Base-by-base conservation (phyloP, 495 filamentous ascomycete species). In the Lasiosphaeria miniovina region DNA sequence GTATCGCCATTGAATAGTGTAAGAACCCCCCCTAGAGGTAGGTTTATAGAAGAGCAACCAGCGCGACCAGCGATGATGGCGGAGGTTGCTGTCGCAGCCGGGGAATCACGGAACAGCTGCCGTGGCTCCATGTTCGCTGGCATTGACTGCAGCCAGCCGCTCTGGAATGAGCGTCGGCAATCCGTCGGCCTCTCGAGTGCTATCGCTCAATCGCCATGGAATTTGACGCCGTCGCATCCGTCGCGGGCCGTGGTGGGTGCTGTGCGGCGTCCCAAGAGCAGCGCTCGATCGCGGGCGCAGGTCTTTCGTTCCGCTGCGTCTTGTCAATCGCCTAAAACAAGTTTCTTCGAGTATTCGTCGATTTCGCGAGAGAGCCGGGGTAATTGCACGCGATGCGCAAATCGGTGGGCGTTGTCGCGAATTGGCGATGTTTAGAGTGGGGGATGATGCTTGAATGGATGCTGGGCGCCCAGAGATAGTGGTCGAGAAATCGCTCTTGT, bases 11-110 rank as follows among this genome's bases (percentile, higher is more conserved):
- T 80, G 55, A 81, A 80, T 50, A 91, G 65, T 56, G 80, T 80
- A 11, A 90, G 66, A 40, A 85, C 68, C 11, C 87, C 88, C 73
- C 79, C 80, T 38, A 75, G 73, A 6, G 87, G 86, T 14, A 93
- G 78, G 31, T 83, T 77, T 67, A 87, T 5, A 38, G 55, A 57
- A 60, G 61, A 24, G 62, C 70, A 71, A 67, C 53, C 52, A 60
- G 70, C 65, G 62, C 55, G 52, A 57, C 57, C 59, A 40, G 59
- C 52, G 54, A 35, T 45, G 45, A 64, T 32, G 54, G 55, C 14
- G 7, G 61, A 56, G 31, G 59, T 55, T 41, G 38, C 50, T 31
- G 60, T 56, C 34, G 64, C 36, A 51, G 58, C 17, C 34, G 54
- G 31, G 7, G 24, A n/a, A 31, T 46, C 62, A 32, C 51, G 48